Evolutionary conservation across 1,284 basidiomycete genomes (phyloP).

Genomic region (Veloboletus limbatus): DNA sequence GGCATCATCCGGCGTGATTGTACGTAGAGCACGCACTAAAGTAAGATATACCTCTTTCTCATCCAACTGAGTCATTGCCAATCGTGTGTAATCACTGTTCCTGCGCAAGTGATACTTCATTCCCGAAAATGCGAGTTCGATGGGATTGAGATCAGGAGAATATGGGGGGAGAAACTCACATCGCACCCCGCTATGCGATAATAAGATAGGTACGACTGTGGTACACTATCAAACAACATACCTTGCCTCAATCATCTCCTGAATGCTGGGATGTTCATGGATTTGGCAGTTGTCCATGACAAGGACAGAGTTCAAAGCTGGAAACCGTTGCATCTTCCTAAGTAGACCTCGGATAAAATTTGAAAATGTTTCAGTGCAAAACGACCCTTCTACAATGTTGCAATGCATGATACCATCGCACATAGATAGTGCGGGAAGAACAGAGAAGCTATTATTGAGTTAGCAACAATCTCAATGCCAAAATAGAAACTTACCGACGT

Average conservation of each 20-base stretch:
- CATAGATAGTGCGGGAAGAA: conserved; percentile 24
- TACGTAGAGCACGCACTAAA: neutral
- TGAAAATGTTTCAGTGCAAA: neutral
- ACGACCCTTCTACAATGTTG: conserved; percentile 28
- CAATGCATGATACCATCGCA: conserved; percentile 27
- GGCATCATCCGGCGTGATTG: neutral
- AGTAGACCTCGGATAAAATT: conserved; percentile 32
- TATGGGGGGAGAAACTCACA: neutral
- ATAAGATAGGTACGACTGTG: too few species aligned
- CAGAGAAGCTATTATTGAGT: conserved; percentile 11
- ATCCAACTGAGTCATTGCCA: neutral
- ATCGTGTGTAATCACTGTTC: neutral
- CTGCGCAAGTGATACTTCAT: neutral
- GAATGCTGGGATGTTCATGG: conserved; percentile 6
- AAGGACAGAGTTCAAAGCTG: conserved; percentile 4
- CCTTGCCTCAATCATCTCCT: neutral
- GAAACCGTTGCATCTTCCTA: conserved; percentile 29
- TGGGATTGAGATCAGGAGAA: neutral
- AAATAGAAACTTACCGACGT: conserved; percentile 19
- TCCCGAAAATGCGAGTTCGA: neutral
- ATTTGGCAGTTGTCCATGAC: conserved; percentile 17
- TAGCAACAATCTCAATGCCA: neutral
- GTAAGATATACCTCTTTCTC: neutral
- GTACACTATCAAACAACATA: too few species aligned
- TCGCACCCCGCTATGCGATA: neutral